These are phyloP conservation scores for Argentina anserina DNA, from an alignment of 306 rosid species.

Conservation along the genomic window DNA sequence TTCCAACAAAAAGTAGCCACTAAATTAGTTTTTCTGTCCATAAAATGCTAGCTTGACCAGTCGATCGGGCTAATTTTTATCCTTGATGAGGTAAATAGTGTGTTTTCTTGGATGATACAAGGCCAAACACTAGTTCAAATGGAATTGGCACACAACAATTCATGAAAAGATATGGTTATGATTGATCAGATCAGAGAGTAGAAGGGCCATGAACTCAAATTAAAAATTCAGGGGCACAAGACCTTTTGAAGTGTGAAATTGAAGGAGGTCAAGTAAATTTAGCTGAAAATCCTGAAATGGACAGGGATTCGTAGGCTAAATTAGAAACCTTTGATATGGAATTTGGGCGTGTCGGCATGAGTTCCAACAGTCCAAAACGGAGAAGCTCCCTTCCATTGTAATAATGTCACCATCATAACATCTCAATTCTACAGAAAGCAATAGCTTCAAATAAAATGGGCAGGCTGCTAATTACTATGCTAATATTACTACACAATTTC, in stretches of 20 bases:
- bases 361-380: neutral
- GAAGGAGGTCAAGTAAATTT: neutral
- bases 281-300: neutral
- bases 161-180: neutral
- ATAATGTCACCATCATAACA: neutral
- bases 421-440: neutral
- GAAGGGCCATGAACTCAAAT: too few species aligned
- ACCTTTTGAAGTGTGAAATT: too few species aligned
- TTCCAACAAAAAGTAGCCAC: neutral
- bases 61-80: neutral
- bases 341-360: neutral
- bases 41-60: neutral
- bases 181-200: neutral
- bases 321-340: neutral
- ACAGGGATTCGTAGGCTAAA: neutral
- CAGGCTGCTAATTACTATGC: neutral
- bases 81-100: neutral
- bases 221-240: too few species aligned
- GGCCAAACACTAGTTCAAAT: neutral
- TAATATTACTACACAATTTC: neutral
- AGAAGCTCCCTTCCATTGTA: neutral
- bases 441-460: neutral
- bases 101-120: neutral
- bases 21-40: neutral
- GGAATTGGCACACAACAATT: neutral